Evolutionary conservation across 257 asterid species (phyloP), one percentile per base, ranked within the genome.

Genomic region (Lantana camara): DNA sequence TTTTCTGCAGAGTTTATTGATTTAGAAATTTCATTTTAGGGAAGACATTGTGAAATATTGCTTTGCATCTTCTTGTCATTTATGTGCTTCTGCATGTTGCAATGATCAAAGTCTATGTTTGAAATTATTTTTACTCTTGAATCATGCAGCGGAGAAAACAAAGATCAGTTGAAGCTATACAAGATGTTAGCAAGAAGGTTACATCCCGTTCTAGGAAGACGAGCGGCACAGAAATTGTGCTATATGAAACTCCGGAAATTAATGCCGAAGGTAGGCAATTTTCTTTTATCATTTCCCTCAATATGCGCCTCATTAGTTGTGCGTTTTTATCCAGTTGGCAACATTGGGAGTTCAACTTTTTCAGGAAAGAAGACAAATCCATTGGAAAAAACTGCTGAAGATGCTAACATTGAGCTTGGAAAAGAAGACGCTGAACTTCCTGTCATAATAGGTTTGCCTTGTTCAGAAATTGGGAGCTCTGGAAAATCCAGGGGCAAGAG

Each of bases 391-490:
- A 66, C 61, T 71, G 74, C 74, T 34, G 85, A 50, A 59, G 83
- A 44, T 65, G 65, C 70, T 70, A 79, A 60, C 64, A 71, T 67
- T 22, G 75, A 60, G 45, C 68, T 37, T 72, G 61, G 40, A 46
- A 63, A 64, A 58, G 53, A 38, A 52, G 78, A 60, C 54, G 16
- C 71, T 66, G 76, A 55, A 60, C 68, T 64, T 47, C 78, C 82
- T 82, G 44, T 85, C 55, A 23, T 87, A 73, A 19, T 85, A 64
- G 95, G 88, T 64, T 73, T 85, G 79, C 90, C 85, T 67, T 84
- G 95, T 75, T 55, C 68, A n/a, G 77, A 61, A 50, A 64, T 29
- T n/a, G 74, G 79, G 41, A 68, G 71, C 68, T 42, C 86, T 49
- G 75, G 58, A 77, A 60, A 7, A 61, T 66, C 71, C 17, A 55